Evolutionary conservation across 2,329 filamentous ascomycete genomes (phyloP).

Genomic region (Zasmidium angulare): DNA sequence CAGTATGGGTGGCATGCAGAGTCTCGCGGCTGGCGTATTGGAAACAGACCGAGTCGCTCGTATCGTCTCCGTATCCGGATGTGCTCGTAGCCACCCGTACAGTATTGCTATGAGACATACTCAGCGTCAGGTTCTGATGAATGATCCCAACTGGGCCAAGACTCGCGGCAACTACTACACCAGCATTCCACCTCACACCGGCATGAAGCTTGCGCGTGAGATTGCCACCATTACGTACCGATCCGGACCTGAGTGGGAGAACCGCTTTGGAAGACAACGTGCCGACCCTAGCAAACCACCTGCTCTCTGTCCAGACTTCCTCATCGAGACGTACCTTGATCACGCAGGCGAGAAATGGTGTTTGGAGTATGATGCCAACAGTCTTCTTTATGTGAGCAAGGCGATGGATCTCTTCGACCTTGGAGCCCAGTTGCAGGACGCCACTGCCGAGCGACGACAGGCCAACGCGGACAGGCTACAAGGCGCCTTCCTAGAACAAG

Average conservation of each 20-base stretch:
- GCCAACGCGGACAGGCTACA: conserved; percentile 61
- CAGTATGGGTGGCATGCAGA: conserved; percentile 99
- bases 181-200: conserved; percentile 82
- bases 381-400: conserved; percentile 92
- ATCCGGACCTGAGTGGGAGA: conserved; percentile 96
- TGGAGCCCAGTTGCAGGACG: conserved; percentile 67
- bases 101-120: conserved; percentile 98
- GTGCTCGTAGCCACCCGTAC: conserved; percentile 92
- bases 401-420: conserved; percentile 99
- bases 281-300: conserved; percentile 85
- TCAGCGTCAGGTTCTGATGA: conserved; percentile 96
- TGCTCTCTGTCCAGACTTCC: conserved; percentile 92
- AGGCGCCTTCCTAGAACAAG: conserved; percentile 21
- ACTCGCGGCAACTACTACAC: conserved; percentile 87
- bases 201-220: conserved; percentile 96
- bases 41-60: conserved; percentile 79
- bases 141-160: conserved; percentile 84
- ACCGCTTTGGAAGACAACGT: conserved; percentile 81
- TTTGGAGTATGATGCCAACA: conserved; percentile 94
- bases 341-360: conserved; percentile 99
- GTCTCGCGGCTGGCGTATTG: conserved; percentile 78
- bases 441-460: conserved; percentile 61
- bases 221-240: conserved; percentile 98
- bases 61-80: conserved; percentile 88
- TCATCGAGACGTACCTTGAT: conserved; percentile 97